Base-by-base conservation (phyloP, 345 rosid genomes). In the Nephelium lappaceum region DNA sequence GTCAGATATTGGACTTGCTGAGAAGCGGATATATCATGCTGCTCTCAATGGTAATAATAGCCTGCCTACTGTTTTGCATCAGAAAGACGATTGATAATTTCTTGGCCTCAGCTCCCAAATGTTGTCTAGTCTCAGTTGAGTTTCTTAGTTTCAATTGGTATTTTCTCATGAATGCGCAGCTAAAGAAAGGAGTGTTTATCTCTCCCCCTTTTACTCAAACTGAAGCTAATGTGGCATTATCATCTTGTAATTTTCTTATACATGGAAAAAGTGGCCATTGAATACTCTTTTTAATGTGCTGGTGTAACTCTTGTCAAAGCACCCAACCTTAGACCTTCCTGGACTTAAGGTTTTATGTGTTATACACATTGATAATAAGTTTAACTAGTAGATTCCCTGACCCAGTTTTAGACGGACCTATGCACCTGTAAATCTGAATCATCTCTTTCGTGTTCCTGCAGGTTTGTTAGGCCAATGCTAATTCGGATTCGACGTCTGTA, bases 1-100 rank as follows among this genome's bases (percentile, higher is more conserved):
- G 83, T 89, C 98, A 60, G 98, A 93, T 83, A 91, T 94, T 74
- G 99, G 98, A 83, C 90, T 96, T 71, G 85, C 95, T 31, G 99
- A 94, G 92, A 96, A 96, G 88, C 90, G 99, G 85, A 87, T 91
- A 87, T 96, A 96, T 82, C 98, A 89, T 83, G 90, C 98, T 19
- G 97, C 99, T 76, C 97, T 94, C 91, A 93, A 94, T 85, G 98
- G 99, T 96, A 96, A 96, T 91, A 93, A 89, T 91, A 88, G 95
- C 86, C 92, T 89, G 95, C 89, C 90, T 89, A 92, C 87, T 91
- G 97, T 87, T 88, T 91, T 93, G 93, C 99, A 91, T 94, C 93
- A 89, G 90, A 96, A 96, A 89, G 93, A 89, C 87, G 93, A 92
- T 84, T 92, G 96, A 92, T 85, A 87, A 85, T 89, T 82, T 81